These are phyloP conservation scores for Vigna trinervia DNA, from an alignment of 306 rosid species.

Conservation along the genomic window DNA sequence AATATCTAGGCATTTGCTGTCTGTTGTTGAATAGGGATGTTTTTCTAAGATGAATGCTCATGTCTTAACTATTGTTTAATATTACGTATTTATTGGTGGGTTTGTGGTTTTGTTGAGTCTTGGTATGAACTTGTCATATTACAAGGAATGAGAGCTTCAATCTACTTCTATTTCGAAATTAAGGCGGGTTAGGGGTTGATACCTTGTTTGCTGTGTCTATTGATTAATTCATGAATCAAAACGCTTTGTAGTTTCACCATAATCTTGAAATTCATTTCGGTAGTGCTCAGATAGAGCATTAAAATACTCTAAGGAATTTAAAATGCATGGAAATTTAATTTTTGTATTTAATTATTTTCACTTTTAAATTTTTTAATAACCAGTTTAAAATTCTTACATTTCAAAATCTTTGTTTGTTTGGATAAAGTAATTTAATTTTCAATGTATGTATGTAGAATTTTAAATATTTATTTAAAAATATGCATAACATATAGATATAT, in stretches of 20 bases:
- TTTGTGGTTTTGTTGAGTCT: conserved; percentile 36
- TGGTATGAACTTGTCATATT: neutral
- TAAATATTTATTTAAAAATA: neutral
- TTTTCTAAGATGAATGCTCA: conserved; percentile 14
- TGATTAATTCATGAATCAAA: conserved; percentile 3
- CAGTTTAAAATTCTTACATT: neutral
- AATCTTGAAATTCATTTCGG: conserved; percentile 31
- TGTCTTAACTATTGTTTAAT: conserved; percentile 14
- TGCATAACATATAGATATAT: neutral
- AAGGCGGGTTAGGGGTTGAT: conserved; percentile 11
- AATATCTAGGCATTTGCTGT: conserved; percentile 22
- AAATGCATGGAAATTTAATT: neutral
- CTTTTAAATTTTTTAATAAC: neutral
- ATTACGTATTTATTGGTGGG: conserved; percentile 18
- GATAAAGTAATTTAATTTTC: neutral
- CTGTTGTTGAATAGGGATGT: conserved; percentile 34
- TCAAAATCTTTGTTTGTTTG: neutral
- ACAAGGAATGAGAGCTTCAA: neutral
- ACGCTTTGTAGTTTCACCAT: conserved; percentile 23
- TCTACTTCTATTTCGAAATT: conserved; percentile 29
- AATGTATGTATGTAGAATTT: neutral
- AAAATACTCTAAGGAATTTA: neutral
- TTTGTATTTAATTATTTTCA: neutral
- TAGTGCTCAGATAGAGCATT: neutral
- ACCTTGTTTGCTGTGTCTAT: conserved; percentile 16